Evolutionary conservation across 78 protist genomes (phyloP).

Genomic region (Creolimax fragrantissima): DNA sequence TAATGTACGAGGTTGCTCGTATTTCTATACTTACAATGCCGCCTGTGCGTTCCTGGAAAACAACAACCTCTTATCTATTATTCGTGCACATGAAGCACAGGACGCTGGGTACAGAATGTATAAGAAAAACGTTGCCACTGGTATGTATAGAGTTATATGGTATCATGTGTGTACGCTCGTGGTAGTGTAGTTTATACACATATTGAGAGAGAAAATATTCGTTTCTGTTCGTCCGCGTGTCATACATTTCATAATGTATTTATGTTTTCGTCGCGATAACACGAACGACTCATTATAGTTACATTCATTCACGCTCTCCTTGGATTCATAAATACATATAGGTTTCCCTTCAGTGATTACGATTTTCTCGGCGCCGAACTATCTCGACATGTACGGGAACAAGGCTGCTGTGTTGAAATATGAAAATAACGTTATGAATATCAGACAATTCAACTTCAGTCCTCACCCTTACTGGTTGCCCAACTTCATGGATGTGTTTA

Average conservation of each 20-base stretch:
- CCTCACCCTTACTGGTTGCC: constrained; percentile 98
- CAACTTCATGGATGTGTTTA: constrained; percentile 94
- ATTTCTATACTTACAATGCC: constrained; percentile 66
- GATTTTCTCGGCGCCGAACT: constrained; percentile 97
- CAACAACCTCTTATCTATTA: constrained; percentile 81
- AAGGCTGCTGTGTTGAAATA: constrained; percentile 79
- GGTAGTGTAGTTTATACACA: no score
- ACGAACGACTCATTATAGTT: not conserved
- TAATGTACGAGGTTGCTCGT: constrained; percentile 86
- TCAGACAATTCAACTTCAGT: constrained; percentile 82
- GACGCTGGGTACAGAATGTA: constrained; percentile 75
- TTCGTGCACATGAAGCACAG: constrained; percentile 98
- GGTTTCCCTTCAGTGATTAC: constrained; percentile 97
- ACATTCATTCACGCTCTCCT: not conserved
- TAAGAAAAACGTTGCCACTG: constrained; percentile 34
- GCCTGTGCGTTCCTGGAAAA: constrained; percentile 75
- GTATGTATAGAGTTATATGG: not conserved
- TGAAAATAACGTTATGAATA: constrained; percentile 86
- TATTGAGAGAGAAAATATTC: no score
- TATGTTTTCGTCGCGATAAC: no score
- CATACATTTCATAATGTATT: no score
- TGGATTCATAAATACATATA: constrained; percentile 16
- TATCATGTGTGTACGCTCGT: not conserved
- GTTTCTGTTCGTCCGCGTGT: no score
- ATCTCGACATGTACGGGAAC: constrained; percentile 91